Evolutionary conservation across 2,329 filamentous ascomycete genomes (phyloP), one percentile per base, ranked within the genome.

Genomic region (Uncinocarpus reesii): DNA sequence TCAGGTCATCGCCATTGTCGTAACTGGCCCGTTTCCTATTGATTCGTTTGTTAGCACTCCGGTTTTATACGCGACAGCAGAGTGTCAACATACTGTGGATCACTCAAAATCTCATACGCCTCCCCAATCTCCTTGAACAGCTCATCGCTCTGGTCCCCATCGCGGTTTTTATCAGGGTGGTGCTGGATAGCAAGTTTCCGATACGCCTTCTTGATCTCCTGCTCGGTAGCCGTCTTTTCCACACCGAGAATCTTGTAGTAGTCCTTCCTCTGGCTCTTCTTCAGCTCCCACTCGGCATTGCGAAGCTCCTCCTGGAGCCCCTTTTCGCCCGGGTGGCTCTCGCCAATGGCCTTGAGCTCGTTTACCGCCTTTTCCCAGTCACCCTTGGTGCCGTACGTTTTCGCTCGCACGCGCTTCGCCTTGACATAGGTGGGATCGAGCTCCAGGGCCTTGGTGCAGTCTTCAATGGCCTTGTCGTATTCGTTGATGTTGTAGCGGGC

Each of bases 101-200:
- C 92, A 62, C 86, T 95, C 69, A 98, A 72, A 42, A 84, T 93
- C 71, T 98, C 92, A 65, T 98, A 95, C 34, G 90, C 90, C 73
- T 98, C 92, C 60, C 88, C 86, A 64, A 95, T 85, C 64, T 98
- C 92, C 78, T 98, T 96, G 78, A 98, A 98, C 62, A 86, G 82
- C 60, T 88, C 90, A 53, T 92, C 92, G 44, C 80, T 75, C 50
- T 81, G 77, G 59, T 95, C 86, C 53, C 84, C 86, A 52, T 69
- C 63, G 1, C 84, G 86, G 70, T 96, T 98, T 79, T 98, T 98
- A 72, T 98, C 92, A 2, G 92, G 92, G 66, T 98, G 92, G 64
- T 95, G 85, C 55, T 89, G 75, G 57, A 98, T 90, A 49, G 92
- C 92, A 62, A 95, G 77, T 69, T 92, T 95, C 56, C 90, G 81